A percentile compares a stretch with the other conserved stretches of the same genome.
Evolutionary conservation across 176 grass and related monocot species (phyloP).

Genomic region (Rhipidocladum racemiflorum): DNA sequence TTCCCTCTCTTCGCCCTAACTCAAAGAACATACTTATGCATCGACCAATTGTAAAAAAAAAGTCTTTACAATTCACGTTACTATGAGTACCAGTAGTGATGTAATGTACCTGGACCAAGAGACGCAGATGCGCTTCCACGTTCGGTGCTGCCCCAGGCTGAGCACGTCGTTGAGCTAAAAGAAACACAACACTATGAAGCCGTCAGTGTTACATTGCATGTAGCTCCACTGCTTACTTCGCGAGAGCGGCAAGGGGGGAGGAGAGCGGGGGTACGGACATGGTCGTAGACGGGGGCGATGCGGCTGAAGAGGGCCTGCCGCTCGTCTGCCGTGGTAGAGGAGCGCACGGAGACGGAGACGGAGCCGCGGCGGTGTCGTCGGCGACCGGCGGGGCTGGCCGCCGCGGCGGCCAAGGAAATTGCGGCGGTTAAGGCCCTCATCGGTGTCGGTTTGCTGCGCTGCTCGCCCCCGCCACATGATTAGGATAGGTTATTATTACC

Average conservation of each 20-base stretch:
- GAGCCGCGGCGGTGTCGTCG: background rate
- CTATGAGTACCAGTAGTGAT: background rate
- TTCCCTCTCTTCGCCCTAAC: slow-evolving; percentile 69
- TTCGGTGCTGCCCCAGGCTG: slow-evolving; percentile 77
- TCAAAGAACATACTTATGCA: background rate
- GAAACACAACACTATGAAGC: background rate
- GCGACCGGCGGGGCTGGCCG: background rate
- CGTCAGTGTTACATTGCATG: background rate
- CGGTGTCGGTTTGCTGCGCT: slow-evolving; percentile 18
- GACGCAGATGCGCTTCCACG: slow-evolving; percentile 90
- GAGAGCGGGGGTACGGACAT: slow-evolving; percentile 35
- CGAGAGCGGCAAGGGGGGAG: background rate
- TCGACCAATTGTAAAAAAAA: background rate
- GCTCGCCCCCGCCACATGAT: background rate
- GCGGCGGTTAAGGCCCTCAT: slow-evolving; percentile 21
- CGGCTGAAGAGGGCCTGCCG: slow-evolving; percentile 72
- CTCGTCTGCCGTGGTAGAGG: slow-evolving; percentile 39
- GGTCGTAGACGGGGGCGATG: slow-evolving; percentile 87
- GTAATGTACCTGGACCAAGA: slow-evolving; percentile 79
- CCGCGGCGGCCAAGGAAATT: slow-evolving; percentile 7
- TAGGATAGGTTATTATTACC: slow-evolving; percentile 14
- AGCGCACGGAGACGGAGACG: background rate
- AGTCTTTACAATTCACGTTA: background rate
- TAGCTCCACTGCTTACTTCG: background rate
- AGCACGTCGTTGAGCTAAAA: slow-evolving; percentile 84